Base-by-base conservation (phyloP, 2,329 filamentous ascomycete species). In the Ilyonectria sp. region DNA sequence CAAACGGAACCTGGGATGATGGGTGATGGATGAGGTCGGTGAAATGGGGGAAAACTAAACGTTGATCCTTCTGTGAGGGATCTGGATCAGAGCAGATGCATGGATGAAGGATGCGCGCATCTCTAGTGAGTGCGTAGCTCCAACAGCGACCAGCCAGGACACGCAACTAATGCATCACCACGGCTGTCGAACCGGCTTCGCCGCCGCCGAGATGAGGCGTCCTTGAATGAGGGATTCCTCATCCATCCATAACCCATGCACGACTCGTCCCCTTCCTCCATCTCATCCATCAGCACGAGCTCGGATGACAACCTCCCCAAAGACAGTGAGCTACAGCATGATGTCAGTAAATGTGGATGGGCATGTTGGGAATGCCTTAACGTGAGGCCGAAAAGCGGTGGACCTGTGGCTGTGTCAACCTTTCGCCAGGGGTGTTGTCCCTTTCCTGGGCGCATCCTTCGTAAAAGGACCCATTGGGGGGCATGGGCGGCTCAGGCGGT, bases 61-160 rank as follows among this genome's bases (percentile, higher is more conserved):
- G 49, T 60, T 44, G 57, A 65, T 65, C 57, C 43, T 60, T 60
- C 44, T 17, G 44, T 11, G 33, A 56, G 55, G 56, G 57, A 56
- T 57, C 23, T 43, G 37, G 35, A 63, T 44, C 23, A 29, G 23
- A 40, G 57, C 56, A 57, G 47, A 54, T 44, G 44, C 44, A 44
- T 50, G 43, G 46, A 31, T 29, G 57, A 60, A 65, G 62, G 62
- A 65, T 65, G 23, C n/a, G 33, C 2, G 52, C 52, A 43, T 50
- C 44, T 43, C 26, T 60, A 60, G 31, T 33, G 31, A 33, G 31
- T 11, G 8, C 31, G 9, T 33, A 9, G 31, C 31, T 10, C 31
- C 31, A 33, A 33, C 31, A 11, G 31, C 31, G 31, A 11, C 31
- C 31, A 33, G 31, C 31, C 11, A 33, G 31, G 31, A 33, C 43